phyloP scores from a whole-genome alignment of 306 rosid species.

The Carpinus fangiana region DNA sequence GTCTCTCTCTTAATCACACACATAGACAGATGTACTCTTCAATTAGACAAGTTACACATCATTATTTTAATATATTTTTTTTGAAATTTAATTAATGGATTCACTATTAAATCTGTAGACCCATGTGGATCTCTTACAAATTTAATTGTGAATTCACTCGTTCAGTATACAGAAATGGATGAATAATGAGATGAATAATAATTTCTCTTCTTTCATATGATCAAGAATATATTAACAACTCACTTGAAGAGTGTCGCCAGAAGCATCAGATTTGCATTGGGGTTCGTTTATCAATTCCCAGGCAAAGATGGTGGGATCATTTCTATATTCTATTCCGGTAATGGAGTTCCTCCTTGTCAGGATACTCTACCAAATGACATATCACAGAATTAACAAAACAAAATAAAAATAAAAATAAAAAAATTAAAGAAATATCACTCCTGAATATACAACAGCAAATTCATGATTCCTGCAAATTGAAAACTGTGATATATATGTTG shows the following conservation, averaged over 20 bases:
- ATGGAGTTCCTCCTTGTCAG: conserved; percentile 82
- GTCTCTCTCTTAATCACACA: not conserved
- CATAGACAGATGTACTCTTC: not conserved
- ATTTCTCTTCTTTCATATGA: too few species aligned
- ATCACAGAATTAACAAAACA: not conserved
- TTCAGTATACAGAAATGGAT: too few species aligned
- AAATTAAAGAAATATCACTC: not conserved
- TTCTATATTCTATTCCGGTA: conserved; percentile 78
- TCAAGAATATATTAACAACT: conserved; percentile 24
- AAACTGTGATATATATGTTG: not conserved
- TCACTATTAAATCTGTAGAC: too few species aligned
- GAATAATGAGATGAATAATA: too few species aligned
- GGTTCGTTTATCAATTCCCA: conserved; percentile 99
- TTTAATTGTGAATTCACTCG: too few species aligned
- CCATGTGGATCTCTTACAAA: too few species aligned
- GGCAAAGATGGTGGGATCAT: conserved; percentile 89
- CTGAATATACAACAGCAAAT: not conserved
- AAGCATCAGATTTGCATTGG: conserved; percentile 87
- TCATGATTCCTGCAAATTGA: not conserved
- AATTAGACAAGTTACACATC: too few species aligned
- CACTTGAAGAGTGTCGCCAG: conserved; percentile 97
- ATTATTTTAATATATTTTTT: too few species aligned
- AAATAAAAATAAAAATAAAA: not conserved
- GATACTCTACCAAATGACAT: conserved; percentile 51
- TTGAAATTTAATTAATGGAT: not conserved